Percentiles rank a stretch among this genome's conserved stretches.
These are phyloP conservation scores for Candida succiphila DNA, from an alignment of 805 yeast species.

Conservation along the genomic window DNA sequence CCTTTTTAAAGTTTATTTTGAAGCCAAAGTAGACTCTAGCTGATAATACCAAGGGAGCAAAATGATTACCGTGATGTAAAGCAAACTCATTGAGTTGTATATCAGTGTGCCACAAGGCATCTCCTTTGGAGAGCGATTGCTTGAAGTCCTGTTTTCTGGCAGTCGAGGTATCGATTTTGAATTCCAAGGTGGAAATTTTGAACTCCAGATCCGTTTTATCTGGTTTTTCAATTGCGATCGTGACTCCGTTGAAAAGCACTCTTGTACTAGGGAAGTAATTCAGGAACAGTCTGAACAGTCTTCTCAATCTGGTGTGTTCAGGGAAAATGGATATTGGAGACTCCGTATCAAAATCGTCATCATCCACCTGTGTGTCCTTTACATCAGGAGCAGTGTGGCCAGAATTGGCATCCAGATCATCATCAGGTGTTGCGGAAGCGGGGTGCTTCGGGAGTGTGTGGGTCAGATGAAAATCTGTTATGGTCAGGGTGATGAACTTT, in stretches of 20 bases:
- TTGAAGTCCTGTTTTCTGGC: slow-evolving; percentile 1
- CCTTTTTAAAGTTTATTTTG: slow-evolving; percentile 9
- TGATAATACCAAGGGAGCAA: background rate
- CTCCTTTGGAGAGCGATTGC: background rate
- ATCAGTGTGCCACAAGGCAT: slow-evolving; percentile 3
- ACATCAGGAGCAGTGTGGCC: background rate
- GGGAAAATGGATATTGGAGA: slow-evolving; percentile 12
- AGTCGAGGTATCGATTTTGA: slow-evolving; percentile 3
- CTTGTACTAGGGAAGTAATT: slow-evolving; percentile 13
- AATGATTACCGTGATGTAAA: background rate
- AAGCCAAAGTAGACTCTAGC: slow-evolving; percentile 5
- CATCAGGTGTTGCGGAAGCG: no score
- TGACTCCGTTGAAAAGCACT: slow-evolving; percentile 7
- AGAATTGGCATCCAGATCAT: background rate
- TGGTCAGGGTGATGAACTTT: slow-evolving; percentile 6
- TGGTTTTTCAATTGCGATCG: background rate
- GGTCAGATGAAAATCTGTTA: slow-evolving; percentile 3
- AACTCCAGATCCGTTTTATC: background rate
- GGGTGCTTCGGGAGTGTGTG: no score
- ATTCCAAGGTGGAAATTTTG: background rate
- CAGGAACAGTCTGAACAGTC: slow-evolving; percentile 7
- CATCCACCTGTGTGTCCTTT: background rate
- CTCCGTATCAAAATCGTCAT: slow-evolving; percentile 7
- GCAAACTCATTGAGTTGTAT: slow-evolving; percentile 2
- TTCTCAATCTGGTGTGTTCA: slow-evolving; percentile 3